Evolutionary conservation across 2,329 filamentous ascomycete genomes (phyloP).

Genomic region (Beauveria scarabaeidicola): DNA sequence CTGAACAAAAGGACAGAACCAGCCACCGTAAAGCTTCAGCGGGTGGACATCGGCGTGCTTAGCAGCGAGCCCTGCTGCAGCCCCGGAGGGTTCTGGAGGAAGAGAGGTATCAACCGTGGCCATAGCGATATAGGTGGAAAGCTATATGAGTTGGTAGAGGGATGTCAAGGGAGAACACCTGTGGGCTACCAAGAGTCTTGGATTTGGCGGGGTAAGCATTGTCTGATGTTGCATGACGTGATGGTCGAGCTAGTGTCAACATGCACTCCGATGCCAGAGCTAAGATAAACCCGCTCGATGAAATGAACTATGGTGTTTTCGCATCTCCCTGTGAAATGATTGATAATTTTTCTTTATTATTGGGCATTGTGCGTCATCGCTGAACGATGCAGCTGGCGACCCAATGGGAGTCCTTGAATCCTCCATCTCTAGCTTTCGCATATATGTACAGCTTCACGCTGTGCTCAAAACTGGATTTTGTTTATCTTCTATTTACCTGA

Average conservation of each 20-base stretch:
- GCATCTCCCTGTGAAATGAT: too few species aligned
- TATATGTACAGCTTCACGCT: too few species aligned
- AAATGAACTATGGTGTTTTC: too few species aligned
- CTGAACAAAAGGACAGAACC: constrained; percentile 68
- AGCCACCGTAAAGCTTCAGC: constrained; percentile 62
- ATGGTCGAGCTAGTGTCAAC: not conserved
- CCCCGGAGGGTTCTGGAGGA: constrained; percentile 37
- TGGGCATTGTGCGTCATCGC: too few species aligned
- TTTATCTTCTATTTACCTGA: not conserved
- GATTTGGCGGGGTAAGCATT: not conserved
- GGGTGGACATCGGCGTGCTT: constrained; percentile 38
- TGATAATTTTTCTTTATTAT: too few species aligned
- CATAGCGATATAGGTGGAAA: constrained; percentile 23
- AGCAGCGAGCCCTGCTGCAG: constrained; percentile 38
- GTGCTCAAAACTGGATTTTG: not conserved
- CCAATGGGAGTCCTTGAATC: not conserved
- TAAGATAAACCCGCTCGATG: not conserved
- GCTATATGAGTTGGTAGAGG: not conserved
- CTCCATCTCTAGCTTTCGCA: not conserved
- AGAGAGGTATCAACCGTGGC: constrained; percentile 40
- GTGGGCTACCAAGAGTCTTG: not conserved
- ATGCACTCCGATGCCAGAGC: not conserved
- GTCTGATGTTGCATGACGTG: not conserved
- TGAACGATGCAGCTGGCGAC: not conserved
- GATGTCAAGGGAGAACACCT: not conserved